These are phyloP conservation scores for Monosporascus cannonballus DNA, from an alignment of 2,329 filamentous ascomycete genomes.

Conservation along the genomic window DNA sequence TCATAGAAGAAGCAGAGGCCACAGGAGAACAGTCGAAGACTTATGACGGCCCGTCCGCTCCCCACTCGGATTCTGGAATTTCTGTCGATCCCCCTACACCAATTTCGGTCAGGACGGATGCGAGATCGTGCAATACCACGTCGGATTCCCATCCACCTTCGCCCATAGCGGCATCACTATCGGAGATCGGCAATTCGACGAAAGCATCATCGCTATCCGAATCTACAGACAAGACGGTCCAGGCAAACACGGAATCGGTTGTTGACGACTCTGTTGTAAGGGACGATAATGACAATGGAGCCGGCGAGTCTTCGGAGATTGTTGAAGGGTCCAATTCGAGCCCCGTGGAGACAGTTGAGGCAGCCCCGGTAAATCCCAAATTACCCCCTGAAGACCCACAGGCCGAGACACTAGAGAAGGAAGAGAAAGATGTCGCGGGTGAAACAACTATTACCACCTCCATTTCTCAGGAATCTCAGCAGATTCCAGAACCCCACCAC, in stretches of 20 bases:
- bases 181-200: constrained; percentile 53
- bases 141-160: constrained; percentile 54
- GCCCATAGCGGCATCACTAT: constrained; percentile 42
- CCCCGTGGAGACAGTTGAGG: constrained; percentile 1
- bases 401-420: constrained; percentile 8
- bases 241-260: constrained; percentile 30
- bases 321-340: neutral
- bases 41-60: constrained; percentile 27
- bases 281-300: constrained; percentile 1
- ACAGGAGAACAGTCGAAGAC: constrained; percentile 18
- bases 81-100: constrained; percentile 42
- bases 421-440: constrained; percentile 14
- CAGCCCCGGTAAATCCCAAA: constrained; percentile 3
- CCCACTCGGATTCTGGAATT: constrained; percentile 50
- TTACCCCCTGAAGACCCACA: constrained; percentile 7
- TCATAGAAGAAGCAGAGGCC: constrained; percentile 16
- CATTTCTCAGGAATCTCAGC: constrained; percentile 13
- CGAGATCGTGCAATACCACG: constrained; percentile 39
- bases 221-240: constrained; percentile 54
- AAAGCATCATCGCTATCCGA: constrained; percentile 60
- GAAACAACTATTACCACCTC: constrained; percentile 5
- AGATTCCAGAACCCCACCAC: constrained; percentile 15
- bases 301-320: constrained; percentile 3
- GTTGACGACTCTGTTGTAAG: constrained; percentile 6
- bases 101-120: constrained; percentile 31